Conservation (phyloP, 2,329 filamentous ascomycete species). For the Aspergillus tubingensis region DNA sequence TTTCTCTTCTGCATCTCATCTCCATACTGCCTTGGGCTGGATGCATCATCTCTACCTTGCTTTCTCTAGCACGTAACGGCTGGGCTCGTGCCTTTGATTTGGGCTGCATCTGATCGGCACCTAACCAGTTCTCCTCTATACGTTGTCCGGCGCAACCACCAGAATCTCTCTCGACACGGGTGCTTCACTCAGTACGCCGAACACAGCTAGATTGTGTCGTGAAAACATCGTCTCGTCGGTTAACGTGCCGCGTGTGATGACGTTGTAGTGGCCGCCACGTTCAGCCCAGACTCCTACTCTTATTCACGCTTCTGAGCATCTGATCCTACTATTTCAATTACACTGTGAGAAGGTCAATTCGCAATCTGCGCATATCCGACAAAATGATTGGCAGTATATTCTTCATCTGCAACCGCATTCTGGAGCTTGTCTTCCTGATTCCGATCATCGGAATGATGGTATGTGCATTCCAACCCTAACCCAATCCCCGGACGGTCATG, state of each 20-base stretch:
- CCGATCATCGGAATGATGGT: slow-evolving; percentile 65
- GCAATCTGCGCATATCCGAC: slow-evolving; percentile 18
- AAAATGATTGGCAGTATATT: slow-evolving; percentile 57
- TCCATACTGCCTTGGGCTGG: slow-evolving; percentile 1
- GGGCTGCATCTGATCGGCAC: slow-evolving; percentile 17
- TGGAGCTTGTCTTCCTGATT: slow-evolving; percentile 63
- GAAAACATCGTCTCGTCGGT: background rate
- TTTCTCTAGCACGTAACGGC: slow-evolving; percentile 8
- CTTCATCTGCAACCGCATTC: slow-evolving; percentile 63
- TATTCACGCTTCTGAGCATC: background rate
- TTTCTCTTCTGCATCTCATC: slow-evolving; percentile 3
- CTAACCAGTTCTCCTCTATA: slow-evolving; percentile 4
- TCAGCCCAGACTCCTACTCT: background rate
- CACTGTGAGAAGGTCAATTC: background rate
- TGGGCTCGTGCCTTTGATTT: slow-evolving; percentile 16
- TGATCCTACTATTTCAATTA: background rate
- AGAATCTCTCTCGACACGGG: background rate
- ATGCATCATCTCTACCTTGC: slow-evolving; percentile 8
- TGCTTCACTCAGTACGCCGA: background rate
- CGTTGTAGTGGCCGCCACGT: background rate
- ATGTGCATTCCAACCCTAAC: slow-evolving; percentile 22
- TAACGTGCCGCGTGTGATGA: background rate
- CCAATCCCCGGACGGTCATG: background rate
- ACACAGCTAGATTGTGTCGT: background rate
- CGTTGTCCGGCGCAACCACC: slow-evolving; percentile 9